Evolutionary conservation across 441 rosid species (phyloP).

Genomic region (Manihot esculenta): DNA sequence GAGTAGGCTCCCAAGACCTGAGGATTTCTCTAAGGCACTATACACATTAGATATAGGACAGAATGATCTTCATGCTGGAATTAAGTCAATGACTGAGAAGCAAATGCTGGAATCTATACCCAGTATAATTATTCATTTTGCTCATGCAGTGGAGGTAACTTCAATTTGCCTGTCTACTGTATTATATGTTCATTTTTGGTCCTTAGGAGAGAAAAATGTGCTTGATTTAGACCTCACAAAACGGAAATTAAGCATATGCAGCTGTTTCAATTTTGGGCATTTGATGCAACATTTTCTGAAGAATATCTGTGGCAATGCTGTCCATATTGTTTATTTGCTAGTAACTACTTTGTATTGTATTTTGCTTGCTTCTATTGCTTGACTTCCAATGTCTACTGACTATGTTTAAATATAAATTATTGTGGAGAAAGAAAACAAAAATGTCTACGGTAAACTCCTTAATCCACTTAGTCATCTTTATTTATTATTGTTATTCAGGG

Average conservation of each 20-base stretch:
- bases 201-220: background rate
- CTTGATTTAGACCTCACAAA: background rate
- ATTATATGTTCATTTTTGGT: background rate
- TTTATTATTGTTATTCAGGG: background rate
- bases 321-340: background rate
- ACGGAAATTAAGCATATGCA: background rate
- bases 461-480: background rate
- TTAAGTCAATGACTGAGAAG: constrained; percentile 32
- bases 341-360: background rate
- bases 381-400: background rate
- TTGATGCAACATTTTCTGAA: background rate
- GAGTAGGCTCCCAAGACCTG: constrained; percentile 50
- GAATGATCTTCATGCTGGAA: constrained; percentile 50
- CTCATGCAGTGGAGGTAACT: constrained; percentile 51
- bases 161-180: background rate
- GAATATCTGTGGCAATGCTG: background rate
- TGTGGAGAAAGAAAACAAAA: no score
- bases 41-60: constrained; percentile 84
- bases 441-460: background rate
- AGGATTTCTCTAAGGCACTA: constrained; percentile 57
- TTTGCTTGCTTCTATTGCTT: background rate
- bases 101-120: constrained; percentile 65
- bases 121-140: constrained; percentile 41
- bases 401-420: background rate
- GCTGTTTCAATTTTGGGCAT: no score